Evolutionary conservation across 352 stramenopile species (phyloP).

Genomic region (Pythium biforme): DNA sequence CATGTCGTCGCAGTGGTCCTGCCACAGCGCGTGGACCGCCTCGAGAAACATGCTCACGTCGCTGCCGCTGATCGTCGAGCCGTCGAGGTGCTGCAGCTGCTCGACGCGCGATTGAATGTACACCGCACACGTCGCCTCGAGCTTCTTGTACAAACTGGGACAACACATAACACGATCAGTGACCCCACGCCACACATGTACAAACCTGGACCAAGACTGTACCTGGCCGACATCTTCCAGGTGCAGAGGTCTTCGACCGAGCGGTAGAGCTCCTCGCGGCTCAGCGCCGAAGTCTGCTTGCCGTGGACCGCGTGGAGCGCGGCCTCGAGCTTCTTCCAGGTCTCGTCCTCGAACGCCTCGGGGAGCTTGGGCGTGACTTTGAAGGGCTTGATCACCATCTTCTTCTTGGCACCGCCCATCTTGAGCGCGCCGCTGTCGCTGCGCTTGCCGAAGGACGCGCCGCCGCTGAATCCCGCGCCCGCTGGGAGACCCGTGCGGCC

Average conservation of each 20-base stretch:
- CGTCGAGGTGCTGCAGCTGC: conserved; percentile 43
- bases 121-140: conserved; percentile 67
- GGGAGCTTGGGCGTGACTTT: conserved; percentile 76
- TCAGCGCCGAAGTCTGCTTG: conserved; percentile 66
- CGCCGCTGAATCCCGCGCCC: conserved; percentile 17
- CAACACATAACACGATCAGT: conserved; percentile 2
- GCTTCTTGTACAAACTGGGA: conserved; percentile 53
- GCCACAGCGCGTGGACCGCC: conserved; percentile 78
- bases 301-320: conserved; percentile 64
- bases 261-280: conserved; percentile 82
- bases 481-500: conserved; percentile 15
- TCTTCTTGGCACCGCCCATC: conserved; percentile 51
- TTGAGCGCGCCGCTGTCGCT: conserved; percentile 17
- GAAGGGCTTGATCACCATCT: conserved; percentile 86
- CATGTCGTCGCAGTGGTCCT: conserved; percentile 92
- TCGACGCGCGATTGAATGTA: conserved; percentile 65
- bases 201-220: too few species aligned
- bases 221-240: conserved; percentile 88
- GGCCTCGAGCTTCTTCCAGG: conserved; percentile 69
- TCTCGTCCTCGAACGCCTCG: conserved; percentile 71
- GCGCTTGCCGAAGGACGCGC: conserved; percentile 11
- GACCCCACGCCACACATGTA: too few species aligned
- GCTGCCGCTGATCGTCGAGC: conserved; percentile 28
- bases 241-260: conserved; percentile 90
- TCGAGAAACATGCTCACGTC: conserved; percentile 77